Conservation (phyloP, 1,284 basidiomycete genomes). For the Ganoderma boninense region DNA sequence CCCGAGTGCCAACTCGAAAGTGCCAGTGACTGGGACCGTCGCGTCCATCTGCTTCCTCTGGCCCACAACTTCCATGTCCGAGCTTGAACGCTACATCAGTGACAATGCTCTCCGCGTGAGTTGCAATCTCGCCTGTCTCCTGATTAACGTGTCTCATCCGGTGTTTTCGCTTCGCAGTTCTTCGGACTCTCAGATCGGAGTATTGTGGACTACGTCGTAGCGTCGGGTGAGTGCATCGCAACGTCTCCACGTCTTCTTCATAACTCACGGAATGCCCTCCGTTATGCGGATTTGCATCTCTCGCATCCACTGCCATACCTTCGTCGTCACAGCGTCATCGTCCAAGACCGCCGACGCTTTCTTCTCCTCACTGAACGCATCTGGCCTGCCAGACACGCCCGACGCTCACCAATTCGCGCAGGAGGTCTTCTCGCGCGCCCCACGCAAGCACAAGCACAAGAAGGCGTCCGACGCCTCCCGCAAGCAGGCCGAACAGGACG, state of each 20-base stretch:
- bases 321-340: constrained; percentile 67
- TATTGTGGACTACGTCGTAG: constrained; percentile 87
- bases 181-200: constrained; percentile 85
- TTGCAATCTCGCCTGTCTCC: not conserved
- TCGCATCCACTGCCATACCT: not conserved
- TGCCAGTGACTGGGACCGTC: not conserved
- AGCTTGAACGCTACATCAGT: constrained; percentile 82
- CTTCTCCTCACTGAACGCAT: constrained; percentile 76
- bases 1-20: not conserved
- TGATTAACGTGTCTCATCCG: not conserved
- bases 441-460: constrained; percentile 77
- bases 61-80: constrained; percentile 42
- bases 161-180: constrained; percentile 54
- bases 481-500: constrained; percentile 74
- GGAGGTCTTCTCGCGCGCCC: constrained; percentile 81
- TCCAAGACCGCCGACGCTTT: constrained; percentile 85
- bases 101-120: constrained; percentile 86
- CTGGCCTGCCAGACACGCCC: constrained; percentile 83
- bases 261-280: not conserved
- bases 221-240: constrained; percentile 67
- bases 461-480: constrained; percentile 59
- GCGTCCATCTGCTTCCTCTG: constrained; percentile 2
- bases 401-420: constrained; percentile 84
- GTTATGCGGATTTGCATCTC: not conserved
- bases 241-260: constrained; percentile 23